Base-by-base conservation (phyloP, 169 alveolate genomes). In the Babesia gibsoni region DNA sequence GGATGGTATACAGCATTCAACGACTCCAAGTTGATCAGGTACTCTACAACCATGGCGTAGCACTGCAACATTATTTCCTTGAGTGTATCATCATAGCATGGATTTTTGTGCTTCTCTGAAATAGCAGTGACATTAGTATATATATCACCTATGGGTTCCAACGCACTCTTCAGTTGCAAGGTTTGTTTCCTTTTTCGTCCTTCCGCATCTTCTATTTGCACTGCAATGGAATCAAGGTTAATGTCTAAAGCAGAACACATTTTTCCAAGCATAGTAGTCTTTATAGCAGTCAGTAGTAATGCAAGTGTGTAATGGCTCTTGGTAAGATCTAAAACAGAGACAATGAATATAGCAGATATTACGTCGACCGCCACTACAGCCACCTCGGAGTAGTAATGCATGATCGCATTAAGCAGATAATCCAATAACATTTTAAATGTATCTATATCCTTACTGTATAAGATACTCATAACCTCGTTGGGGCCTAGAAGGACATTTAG, bases 311-410 rank as follows among this genome's bases (percentile, higher is more conserved):
- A 33, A 6, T 56, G 37, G 16, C 52, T n/a, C 45, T 22, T 45
- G 25, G 27, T 7, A 5, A 69, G 4, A 8, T 56, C 81, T 18
- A 69, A 42, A n/a, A 69, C 59, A 5, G 81, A 57, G 0, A 48
- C 59, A 37, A 58, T 30, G 50, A 69, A 53, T 23, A 69, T 69
- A 12, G 81, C 48, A 37, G 72, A 57, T 8, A 69, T 69, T 25
- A 33, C 63, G 30, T 45, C 63, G 29, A 69, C 36, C 0, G 81
- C 61, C 14, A 69, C 50, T 14, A 58, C 48, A 4, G 52, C 81
- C 3, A 49, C 65, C 36, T 69, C 72, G 3, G 70, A 49, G 48
- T 58, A 61, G 65, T 69, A 69, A 23, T 69, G 59, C 59, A 46
- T 4, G 25, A 69, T 58, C 30, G 72, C 59, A 29, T 69, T 53